Conservation (phyloP, 495 filamentous ascomycete genomes). For the Mytilinidion resinicola region DNA sequence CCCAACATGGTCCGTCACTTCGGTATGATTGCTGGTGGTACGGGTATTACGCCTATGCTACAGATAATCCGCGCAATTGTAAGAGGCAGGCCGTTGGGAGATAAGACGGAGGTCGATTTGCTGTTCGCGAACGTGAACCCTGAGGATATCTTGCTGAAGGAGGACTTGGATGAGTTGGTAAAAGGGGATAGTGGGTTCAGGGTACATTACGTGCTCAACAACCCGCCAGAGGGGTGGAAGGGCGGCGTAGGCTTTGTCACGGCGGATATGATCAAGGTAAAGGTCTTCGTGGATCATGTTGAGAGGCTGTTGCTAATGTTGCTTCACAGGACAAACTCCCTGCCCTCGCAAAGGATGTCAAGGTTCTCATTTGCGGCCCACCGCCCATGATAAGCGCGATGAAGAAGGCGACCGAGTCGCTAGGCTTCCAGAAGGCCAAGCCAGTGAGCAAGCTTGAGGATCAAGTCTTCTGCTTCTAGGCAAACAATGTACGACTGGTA, state of each 20-base stretch:
- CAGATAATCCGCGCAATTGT: constrained; percentile 90
- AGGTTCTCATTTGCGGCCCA: constrained; percentile 93
- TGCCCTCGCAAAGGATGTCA: constrained; percentile 77
- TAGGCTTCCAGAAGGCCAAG: constrained; percentile 84
- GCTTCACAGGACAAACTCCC: constrained; percentile 65
- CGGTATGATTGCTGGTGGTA: constrained; percentile 97
- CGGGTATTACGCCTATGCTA: constrained; percentile 96
- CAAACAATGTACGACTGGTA: background rate
- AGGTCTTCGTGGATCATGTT: constrained; percentile 19
- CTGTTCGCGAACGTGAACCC: constrained; percentile 94
- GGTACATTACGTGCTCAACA: constrained; percentile 93
- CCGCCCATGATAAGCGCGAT: constrained; percentile 95
- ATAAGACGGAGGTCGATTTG: constrained; percentile 82
- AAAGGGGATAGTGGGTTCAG: constrained; percentile 72
- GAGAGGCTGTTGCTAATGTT: background rate
- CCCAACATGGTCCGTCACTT: constrained; percentile 92
- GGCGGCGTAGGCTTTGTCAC: constrained; percentile 93
- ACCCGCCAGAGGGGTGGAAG: constrained; percentile 82
- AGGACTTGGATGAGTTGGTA: constrained; percentile 75
- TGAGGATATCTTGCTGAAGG: constrained; percentile 87
- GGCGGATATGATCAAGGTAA: constrained; percentile 88
- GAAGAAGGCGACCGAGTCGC: constrained; percentile 86
- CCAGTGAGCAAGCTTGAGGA: constrained; percentile 96
- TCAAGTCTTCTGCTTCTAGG: constrained; percentile 96
- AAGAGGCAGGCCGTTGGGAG: constrained; percentile 65